A percentile compares a stretch with the other conserved stretches of the same genome.
Conservation (phyloP, 305 asterid species). For the Fraxinus baroniana region DNA sequence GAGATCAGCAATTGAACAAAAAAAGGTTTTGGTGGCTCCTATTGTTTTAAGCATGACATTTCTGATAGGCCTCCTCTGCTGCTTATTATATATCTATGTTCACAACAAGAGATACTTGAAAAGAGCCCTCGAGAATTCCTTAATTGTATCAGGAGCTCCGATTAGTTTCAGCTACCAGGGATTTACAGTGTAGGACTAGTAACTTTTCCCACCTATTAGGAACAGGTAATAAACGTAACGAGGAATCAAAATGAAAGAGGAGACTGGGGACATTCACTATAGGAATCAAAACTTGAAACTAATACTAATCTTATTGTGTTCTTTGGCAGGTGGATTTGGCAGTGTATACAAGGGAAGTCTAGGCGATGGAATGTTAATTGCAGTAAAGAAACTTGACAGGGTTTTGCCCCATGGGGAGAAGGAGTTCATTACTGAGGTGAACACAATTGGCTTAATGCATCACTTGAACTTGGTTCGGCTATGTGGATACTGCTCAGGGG, state of each 20-base stretch:
- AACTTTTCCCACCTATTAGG: conserved; percentile 69
- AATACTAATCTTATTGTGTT: conserved; percentile 6
- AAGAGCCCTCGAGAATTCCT: conserved; percentile 60
- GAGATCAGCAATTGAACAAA: conserved; percentile 28
- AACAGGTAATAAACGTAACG: conserved; percentile 46
- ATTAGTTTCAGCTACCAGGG: conserved; percentile 63
- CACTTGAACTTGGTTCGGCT: conserved; percentile 82
- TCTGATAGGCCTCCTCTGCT: conserved; percentile 52
- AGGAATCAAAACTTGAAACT: not conserved
- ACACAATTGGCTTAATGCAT: conserved; percentile 85
- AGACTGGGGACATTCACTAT: not conserved
- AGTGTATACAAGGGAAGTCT: conserved; percentile 74
- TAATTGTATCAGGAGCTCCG: conserved; percentile 67
- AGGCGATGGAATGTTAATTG: conserved; percentile 67
- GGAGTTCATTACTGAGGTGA: conserved; percentile 83
- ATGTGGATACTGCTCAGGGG: conserved; percentile 80
- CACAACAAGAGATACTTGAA: conserved; percentile 51
- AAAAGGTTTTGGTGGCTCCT: conserved; percentile 67
- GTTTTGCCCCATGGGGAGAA: conserved; percentile 73
- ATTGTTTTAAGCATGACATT: conserved; percentile 64
- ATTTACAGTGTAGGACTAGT: conserved; percentile 55
- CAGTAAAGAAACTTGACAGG: conserved; percentile 75
- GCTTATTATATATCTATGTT: conserved; percentile 50
- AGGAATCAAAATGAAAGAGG: not conserved
- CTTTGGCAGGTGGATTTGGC: conserved; percentile 77